A percentile compares a stretch with the other conserved stretches of the same genome.
phyloP scores from a whole-genome alignment of 148 eudicot genomes.

The Arbutus unedo region DNA sequence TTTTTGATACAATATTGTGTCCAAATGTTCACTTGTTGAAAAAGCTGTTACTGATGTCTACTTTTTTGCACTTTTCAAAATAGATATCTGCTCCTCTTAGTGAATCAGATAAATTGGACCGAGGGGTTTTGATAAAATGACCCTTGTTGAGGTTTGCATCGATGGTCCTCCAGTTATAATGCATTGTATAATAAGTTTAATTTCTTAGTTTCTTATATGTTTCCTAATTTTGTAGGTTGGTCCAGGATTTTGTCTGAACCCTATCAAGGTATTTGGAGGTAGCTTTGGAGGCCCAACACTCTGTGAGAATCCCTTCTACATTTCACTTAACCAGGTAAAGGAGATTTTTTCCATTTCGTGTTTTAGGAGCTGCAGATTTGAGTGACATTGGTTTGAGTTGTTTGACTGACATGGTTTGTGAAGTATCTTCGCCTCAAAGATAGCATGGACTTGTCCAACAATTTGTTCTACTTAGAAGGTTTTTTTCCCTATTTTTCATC shows the following conservation, averaged over 20 bases:
- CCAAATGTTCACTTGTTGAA: not conserved
- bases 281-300: slow-evolving; percentile 98
- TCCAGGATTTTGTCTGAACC: no score
- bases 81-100: slow-evolving; percentile 86
- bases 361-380: not conserved
- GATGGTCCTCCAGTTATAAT: not conserved
- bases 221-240: slow-evolving; percentile 40
- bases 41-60: not conserved
- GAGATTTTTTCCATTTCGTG: not conserved
- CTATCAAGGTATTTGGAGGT: slow-evolving; percentile 92
- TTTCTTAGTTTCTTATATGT: not conserved
- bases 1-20: not conserved
- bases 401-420: not conserved
- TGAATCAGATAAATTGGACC: slow-evolving; percentile 74
- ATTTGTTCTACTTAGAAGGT: not conserved
- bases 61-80: slow-evolving; percentile 1
- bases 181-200: not conserved
- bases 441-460: not conserved
- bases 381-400: not conserved
- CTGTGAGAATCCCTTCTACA: slow-evolving; percentile 84
- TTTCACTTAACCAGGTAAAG: slow-evolving; percentile 85
- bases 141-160: slow-evolving; percentile 74
- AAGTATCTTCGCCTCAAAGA: not conserved
- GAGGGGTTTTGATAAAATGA: slow-evolving; percentile 85
- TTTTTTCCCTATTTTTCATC: not conserved